Evolutionary conservation across 2,329 filamentous ascomycete genomes (phyloP).

Genomic region (Zasmidium angulare): DNA sequence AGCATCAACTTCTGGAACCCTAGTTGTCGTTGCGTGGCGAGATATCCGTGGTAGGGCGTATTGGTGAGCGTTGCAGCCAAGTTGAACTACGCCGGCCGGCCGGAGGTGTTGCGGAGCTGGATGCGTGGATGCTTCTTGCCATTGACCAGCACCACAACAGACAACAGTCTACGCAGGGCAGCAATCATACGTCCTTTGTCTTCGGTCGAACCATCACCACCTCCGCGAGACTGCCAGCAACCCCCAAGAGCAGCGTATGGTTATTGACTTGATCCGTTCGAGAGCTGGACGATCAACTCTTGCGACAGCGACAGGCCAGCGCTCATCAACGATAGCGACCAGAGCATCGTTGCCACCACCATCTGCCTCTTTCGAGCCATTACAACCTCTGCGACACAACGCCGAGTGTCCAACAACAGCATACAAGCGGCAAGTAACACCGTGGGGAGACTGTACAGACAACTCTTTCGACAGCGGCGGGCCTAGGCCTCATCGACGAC

Average conservation of each 20-base stretch:
- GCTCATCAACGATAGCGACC: too few species aligned
- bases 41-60: conserved; percentile 3
- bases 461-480: too few species aligned
- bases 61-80: conserved; percentile 6
- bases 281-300: too few species aligned
- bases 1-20: conserved; percentile 2
- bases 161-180: background rate
- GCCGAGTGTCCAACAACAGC: background rate
- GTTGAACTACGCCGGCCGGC: background rate
- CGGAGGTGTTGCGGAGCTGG: background rate
- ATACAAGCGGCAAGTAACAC: too few species aligned
- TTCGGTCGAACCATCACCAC: background rate
- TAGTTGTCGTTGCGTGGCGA: background rate
- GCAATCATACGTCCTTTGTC: background rate
- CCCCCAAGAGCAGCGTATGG: background rate
- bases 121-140: background rate
- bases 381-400: background rate
- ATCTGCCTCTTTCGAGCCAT: background rate
- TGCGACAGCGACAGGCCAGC: too few species aligned
- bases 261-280: too few species aligned
- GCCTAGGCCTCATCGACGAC: too few species aligned
- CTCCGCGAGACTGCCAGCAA: background rate
- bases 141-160: background rate
- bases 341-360: background rate
- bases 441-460: too few species aligned